Evolutionary conservation across 768 basidiomycete species (phyloP).

Genomic region (Mycena chlorophos): DNA sequence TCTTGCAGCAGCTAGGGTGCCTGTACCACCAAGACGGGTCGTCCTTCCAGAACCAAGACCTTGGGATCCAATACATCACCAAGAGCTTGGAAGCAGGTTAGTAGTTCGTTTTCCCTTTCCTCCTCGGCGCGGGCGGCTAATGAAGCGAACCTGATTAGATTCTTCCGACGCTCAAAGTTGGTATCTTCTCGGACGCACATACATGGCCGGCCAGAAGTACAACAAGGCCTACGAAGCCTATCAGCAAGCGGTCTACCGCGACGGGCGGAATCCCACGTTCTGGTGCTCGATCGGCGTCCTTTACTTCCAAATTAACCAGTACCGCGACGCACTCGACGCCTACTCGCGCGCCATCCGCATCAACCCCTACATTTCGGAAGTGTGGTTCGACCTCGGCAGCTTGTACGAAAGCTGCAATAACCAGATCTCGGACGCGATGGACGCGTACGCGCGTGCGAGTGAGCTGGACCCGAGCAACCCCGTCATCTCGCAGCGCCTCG

Average conservation of each 20-base stretch:
- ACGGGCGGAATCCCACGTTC: constrained; percentile 98
- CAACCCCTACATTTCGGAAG: constrained; percentile 94
- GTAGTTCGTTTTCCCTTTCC: background rate
- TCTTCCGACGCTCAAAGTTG: constrained; percentile 95
- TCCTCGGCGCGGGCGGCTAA: constrained; percentile 6
- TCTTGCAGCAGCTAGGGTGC: constrained; percentile 97
- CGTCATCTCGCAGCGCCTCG: constrained; percentile 78
- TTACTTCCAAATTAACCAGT: constrained; percentile 99
- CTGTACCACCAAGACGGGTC: constrained; percentile 95
- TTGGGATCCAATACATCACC: constrained; percentile 90
- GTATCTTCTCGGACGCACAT: constrained; percentile 97
- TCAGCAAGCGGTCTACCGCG: constrained; percentile 98
- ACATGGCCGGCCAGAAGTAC: constrained; percentile 98
- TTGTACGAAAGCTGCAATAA: constrained; percentile 99
- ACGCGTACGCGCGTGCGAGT: constrained; percentile 92
- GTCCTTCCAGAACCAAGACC: constrained; percentile 92
- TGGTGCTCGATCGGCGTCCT: constrained; percentile 99
- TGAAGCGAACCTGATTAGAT: constrained; percentile 48
- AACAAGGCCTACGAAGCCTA: constrained; percentile 99
- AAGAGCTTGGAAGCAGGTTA: constrained; percentile 92
- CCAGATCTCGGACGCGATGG: constrained; percentile 97
- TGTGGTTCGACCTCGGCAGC: constrained; percentile 96
- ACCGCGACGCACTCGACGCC: constrained; percentile 96
- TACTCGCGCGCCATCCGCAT: constrained; percentile 99
- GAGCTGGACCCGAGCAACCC: constrained; percentile 89